Percentiles rank a stretch among this genome's conserved stretches.
Evolutionary conservation across 176 grass and related monocot species (phyloP).

Genomic region (Pontederia paniculata): DNA sequence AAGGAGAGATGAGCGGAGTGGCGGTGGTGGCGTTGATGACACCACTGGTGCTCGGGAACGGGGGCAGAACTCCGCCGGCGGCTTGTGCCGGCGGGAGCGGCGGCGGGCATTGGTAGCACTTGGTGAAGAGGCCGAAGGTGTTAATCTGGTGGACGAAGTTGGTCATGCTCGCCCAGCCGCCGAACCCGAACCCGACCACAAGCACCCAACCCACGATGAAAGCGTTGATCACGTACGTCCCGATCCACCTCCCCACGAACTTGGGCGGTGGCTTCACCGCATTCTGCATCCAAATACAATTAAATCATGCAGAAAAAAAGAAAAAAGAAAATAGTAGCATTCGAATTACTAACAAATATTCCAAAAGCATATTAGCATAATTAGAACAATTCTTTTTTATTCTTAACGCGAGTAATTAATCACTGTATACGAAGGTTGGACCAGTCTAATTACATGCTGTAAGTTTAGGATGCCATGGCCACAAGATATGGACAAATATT

Average conservation of each 20-base stretch:
- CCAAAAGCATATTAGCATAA: no score
- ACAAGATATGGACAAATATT: no score
- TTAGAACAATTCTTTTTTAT: no score
- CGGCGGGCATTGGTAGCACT: slow-evolving; percentile 92
- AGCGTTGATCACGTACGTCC: slow-evolving; percentile 59
- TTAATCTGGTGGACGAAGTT: slow-evolving; percentile 92
- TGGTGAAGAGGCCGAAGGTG: slow-evolving; percentile 94
- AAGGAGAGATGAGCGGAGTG: neutral
- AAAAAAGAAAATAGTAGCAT: no score
- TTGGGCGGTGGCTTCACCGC: slow-evolving; percentile 71
- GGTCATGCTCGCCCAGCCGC: slow-evolving; percentile 96
- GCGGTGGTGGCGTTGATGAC: slow-evolving; percentile 24
- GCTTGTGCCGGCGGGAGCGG: slow-evolving; percentile 4
- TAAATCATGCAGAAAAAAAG: no score
- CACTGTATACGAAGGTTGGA: no score
- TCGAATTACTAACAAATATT: no score
- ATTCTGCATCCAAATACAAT: slow-evolving; percentile 28
- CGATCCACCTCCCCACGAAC: slow-evolving; percentile 75
- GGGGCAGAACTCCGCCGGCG: neutral
- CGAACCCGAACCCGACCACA: slow-evolving; percentile 95
- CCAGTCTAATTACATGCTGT: no score
- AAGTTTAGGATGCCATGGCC: no score
- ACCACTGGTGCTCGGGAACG: slow-evolving; percentile 19
- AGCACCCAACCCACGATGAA: slow-evolving; percentile 96
- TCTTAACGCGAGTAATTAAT: no score